Evolutionary conservation across 1,284 basidiomycete genomes (phyloP), one percentile per base, ranked within the genome.

Genomic region (Gomphus bonarii): DNA sequence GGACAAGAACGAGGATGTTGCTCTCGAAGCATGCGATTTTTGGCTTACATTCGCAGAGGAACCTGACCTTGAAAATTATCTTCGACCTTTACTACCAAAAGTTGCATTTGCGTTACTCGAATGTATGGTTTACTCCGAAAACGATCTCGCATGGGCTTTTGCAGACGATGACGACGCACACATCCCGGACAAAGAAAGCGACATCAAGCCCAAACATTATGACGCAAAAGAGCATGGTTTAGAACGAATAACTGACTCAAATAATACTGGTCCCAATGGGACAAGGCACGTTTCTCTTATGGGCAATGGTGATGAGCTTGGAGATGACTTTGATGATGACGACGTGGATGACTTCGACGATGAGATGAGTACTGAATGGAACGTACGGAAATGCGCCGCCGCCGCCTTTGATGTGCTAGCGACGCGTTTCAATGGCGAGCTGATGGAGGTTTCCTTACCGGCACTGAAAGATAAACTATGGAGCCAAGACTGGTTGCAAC

Each of bases 31-130:
- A 12, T 97, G 94, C 79, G 97, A 99, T 76, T 99, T 99, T 73
- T 99, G 97, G 97, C 80, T 99, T 61, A 97, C 95, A 1, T 99
- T 99, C 67, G 94, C 97, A 16, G 97, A 99, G 70, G 93, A 98
- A 66, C 83, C 85, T 14, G 85, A 91, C 52, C 78, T 99, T 28
- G 83, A 85, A 16, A 82, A 84, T 14, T 91, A 89, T 69, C 77
- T 99, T 31, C 84, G 85, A 57, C 94, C 93, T 0, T 82, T 95
- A 61, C 78, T 99, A 9, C 80, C 77, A 43, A 89, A 89, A 64
- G 88, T 99, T 48, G 93, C 91, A 0, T 97, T 97, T 0, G 88
- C 97, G 14, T 76, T 99, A 31, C 78, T 99, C 60, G 88, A 97
- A 67, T 95, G 94, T 65, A 99, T 99, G 95, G 75, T 95, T 43